These are phyloP conservation scores for Coemansia asiatica DNA, from an alignment of 192 early-diverging fungal species.

Conservation along the genomic window DNA sequence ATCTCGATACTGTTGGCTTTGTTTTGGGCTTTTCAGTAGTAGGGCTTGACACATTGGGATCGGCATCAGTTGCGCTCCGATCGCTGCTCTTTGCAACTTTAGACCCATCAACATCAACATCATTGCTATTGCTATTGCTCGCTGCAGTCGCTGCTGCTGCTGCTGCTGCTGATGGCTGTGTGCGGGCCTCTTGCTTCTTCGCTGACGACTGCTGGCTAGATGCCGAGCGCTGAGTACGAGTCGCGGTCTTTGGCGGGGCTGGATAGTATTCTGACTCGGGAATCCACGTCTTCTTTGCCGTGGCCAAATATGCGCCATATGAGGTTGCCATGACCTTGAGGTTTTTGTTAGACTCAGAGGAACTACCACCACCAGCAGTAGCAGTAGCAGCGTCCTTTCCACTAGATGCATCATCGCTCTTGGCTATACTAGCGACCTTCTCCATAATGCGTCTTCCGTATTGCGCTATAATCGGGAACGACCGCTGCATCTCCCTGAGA, in stretches of 20 bases:
- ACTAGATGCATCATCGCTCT: not conserved
- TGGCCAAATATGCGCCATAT: constrained; percentile 29
- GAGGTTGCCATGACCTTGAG: constrained; percentile 50
- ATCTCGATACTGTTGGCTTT: constrained; percentile 9
- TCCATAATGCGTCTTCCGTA: constrained; percentile 37
- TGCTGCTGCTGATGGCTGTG: constrained; percentile 1
- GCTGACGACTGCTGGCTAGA: constrained; percentile 13
- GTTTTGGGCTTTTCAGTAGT: constrained; percentile 7
- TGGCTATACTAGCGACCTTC: constrained; percentile 40
- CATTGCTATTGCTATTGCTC: not conserved
- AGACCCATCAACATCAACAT: not conserved
- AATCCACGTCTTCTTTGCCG: constrained; percentile 44
- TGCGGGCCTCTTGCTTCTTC: constrained; percentile 11
- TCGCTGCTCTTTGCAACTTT: not conserved
- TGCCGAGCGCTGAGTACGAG: constrained; percentile 9
- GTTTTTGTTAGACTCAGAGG: constrained; percentile 36
- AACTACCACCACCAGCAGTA: not conserved
- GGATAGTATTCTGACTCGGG: constrained; percentile 41
- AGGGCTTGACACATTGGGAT: not conserved
- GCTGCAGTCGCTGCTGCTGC: constrained; percentile 4
- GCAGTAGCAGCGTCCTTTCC: not conserved
- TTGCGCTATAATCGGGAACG: constrained; percentile 43
- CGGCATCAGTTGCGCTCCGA: not conserved
- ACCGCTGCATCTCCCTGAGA: constrained; percentile 41
- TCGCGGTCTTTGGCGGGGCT: constrained; percentile 1